Evolutionary conservation across 1,139 yeast species (phyloP), one percentile per base, ranked within the genome.

Genomic region (Geotrichum cucujoidarum): DNA sequence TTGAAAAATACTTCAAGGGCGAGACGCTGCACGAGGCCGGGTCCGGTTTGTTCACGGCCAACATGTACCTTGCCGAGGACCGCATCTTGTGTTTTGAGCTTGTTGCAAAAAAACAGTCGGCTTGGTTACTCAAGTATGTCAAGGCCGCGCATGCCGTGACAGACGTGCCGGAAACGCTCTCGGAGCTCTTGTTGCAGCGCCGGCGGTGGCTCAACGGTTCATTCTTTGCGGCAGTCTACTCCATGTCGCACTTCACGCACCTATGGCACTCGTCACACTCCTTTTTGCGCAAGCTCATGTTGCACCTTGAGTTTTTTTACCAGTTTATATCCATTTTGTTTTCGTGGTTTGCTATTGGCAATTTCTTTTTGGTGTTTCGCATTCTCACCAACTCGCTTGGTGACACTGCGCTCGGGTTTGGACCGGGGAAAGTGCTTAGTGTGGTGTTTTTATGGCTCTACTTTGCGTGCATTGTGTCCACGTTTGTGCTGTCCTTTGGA

Each of bases 401-500:
- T 16, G 78, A 77, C 49, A 51, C 76, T 1, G 73, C 73, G 40
- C 69, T 74, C 41, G 67, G 70, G n/a, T 76, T 78, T 61, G 77
- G 80, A 1, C 92, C 89, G 0, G 95, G 97, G 29, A 80, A 80
- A 50, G 73, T 84, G 4, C 71, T 92, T 30, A 81, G 95, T 2
- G 92, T 86, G 7, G 75, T 90, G 1, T 84, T 92, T 62, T 68
- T 90, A 16, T 92, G 97, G 97, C 69, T 92, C 32, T 92, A 92
- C 61, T 74, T 88, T 49, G 87, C 92, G 2, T 87, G 95, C 13
- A 67, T 92, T n/a, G 84, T 88, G 14, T 84, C 96, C 1, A 88
- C 95, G 16, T 92, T 92, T 66, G 90, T 92, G 47, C 70, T 92
- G 54, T 82, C 96, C 43, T 83, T 92, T 67, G 98, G 98, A 62